A percentile compares a stretch with the other conserved stretches of the same genome.
Evolutionary conservation across 2,329 filamentous ascomycete genomes (phyloP).

Genomic region (Trichophyton mentagrophytes): DNA sequence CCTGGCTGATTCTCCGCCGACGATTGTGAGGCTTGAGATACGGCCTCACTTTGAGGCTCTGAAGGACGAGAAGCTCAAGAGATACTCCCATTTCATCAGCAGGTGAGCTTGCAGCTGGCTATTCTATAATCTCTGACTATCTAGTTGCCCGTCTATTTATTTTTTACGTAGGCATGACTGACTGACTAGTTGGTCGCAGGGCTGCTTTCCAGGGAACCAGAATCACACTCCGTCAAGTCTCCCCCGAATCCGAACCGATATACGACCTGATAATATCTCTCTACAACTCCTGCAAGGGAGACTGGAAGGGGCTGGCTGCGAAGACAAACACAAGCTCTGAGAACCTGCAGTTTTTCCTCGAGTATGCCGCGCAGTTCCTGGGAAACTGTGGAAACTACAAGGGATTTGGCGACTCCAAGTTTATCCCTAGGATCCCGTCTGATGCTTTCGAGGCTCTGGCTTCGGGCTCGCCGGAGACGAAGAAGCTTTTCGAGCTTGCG

Average conservation of each 20-base stretch:
- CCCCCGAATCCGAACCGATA: slow-evolving; percentile 67
- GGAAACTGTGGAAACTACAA: slow-evolving; percentile 79
- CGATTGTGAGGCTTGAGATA: slow-evolving; percentile 75
- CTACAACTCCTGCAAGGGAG: slow-evolving; percentile 51
- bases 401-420: slow-evolving; percentile 74
- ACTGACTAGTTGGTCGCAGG: slow-evolving; percentile 32
- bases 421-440: slow-evolving; percentile 58
- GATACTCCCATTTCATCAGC: slow-evolving; percentile 84
- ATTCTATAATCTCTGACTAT: too few relatives aligned
- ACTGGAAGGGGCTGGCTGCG: slow-evolving; percentile 56
- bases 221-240: slow-evolving; percentile 68
- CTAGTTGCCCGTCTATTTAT: background rate
- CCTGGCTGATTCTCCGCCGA: slow-evolving; percentile 79
- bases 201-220: slow-evolving; percentile 65
- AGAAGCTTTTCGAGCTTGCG: slow-evolving; percentile 53
- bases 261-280: slow-evolving; percentile 69
- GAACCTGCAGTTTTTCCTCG: slow-evolving; percentile 55
- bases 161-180: background rate
- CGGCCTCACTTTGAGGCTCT: slow-evolving; percentile 75
- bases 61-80: slow-evolving; percentile 52
- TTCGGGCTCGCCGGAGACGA: slow-evolving; percentile 45
- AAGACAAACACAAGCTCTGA: slow-evolving; percentile 52
- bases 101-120: slow-evolving; percentile 38
- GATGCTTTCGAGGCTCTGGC: slow-evolving; percentile 54
- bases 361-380: slow-evolving; percentile 67